A percentile compares a stretch with the other conserved stretches of the same genome.
These are phyloP conservation scores for Millerago galiae DNA, from an alignment of 805 yeast species.

Conservation along the genomic window DNA sequence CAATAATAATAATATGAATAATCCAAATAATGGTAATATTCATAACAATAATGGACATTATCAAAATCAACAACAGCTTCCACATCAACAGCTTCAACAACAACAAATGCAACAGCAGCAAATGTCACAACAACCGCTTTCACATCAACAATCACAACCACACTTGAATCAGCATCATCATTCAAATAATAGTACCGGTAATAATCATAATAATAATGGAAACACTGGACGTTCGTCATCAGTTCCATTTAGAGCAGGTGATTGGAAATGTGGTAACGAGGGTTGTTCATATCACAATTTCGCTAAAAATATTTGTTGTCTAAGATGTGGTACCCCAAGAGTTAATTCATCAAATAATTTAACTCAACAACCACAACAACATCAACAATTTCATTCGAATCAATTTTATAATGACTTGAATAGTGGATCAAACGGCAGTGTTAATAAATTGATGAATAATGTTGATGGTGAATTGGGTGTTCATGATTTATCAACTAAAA, in stretches of 20 bases:
- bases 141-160: conserved; percentile 12
- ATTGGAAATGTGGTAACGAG: conserved; percentile 85
- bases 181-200: conserved; percentile 5
- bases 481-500: conserved; percentile 16
- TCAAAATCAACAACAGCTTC: conserved; percentile 7
- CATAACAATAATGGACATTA: conserved; percentile 2
- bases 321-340: conserved; percentile 82
- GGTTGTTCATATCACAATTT: conserved; percentile 84
- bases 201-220: conserved; percentile 13
- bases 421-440: background rate
- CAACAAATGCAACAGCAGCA: conserved; percentile 9
- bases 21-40: conserved; percentile 1
- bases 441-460: conserved; percentile 2
- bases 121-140: conserved; percentile 3
- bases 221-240: conserved; percentile 30
- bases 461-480: conserved; percentile 8
- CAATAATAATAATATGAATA: conserved; percentile 2
- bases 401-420: conserved; percentile 1
- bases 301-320: conserved; percentile 82
- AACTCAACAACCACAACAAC: conserved; percentile 6
- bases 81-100: conserved; percentile 11
- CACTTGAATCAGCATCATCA: background rate
- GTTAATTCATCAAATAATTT: conserved; percentile 7
- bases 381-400: conserved; percentile 2
- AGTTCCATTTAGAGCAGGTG: conserved; percentile 96